phyloP scores from a whole-genome alignment of 2,329 filamentous ascomycete species.

The Elsinoe perseae region DNA sequence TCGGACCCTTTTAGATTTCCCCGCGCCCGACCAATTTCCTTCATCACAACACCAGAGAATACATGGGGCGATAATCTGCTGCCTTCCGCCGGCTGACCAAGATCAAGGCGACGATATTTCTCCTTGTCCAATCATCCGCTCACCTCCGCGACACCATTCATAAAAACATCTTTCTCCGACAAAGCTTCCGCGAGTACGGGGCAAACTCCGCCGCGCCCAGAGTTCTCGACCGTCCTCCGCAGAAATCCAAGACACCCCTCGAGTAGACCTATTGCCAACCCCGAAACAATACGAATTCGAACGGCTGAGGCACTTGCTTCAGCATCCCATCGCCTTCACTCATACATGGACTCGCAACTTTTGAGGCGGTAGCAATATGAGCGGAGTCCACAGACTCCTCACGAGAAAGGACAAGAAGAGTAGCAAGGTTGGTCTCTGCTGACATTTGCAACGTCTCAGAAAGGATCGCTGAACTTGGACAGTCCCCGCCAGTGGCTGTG shows the following conservation, averaged over 20 bases:
- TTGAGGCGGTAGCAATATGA: conserved; percentile 32
- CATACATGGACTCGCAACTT: conserved; percentile 14
- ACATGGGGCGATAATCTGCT: conserved; percentile 1
- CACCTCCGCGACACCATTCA: neutral
- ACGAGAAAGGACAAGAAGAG: conserved; percentile 57
- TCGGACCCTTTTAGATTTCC: conserved; percentile 7
- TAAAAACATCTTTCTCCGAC: neutral
- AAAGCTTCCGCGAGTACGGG: neutral
- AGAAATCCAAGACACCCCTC: neutral
- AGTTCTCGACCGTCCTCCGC: conserved; percentile 4
- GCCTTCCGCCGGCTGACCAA: conserved; percentile 6
- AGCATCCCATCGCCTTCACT: neutral
- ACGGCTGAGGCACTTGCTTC: neutral
- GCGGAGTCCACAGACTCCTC: conserved; percentile 56
- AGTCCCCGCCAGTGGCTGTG: neutral
- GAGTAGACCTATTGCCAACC: neutral
- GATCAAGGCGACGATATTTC: conserved; percentile 9
- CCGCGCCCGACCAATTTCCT: conserved; percentile 2
- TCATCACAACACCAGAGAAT: conserved; percentile 11
- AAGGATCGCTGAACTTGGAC: neutral
- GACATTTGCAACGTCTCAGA: neutral
- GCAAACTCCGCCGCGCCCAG: neutral
- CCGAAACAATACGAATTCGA: neutral
- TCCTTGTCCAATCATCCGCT: neutral
- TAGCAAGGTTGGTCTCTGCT: conserved; percentile 18